Conservation (phyloP, 2,329 filamentous ascomycete genomes). For the Dothidotthia symphoricarpi region DNA sequence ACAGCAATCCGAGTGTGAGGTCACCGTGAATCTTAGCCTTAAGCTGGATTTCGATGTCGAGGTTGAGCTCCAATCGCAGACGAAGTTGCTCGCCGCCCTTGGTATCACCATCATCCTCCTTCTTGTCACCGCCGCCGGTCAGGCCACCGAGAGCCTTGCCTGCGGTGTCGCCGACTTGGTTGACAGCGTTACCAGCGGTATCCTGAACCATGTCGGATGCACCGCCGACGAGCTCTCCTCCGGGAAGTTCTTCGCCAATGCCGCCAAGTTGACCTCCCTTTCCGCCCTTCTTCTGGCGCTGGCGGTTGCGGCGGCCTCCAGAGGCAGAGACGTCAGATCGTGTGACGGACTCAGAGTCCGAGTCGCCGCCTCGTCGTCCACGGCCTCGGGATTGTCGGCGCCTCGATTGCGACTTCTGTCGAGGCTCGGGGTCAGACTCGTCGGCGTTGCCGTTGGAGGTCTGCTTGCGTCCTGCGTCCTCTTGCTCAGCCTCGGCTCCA, state of each 20-base stretch:
- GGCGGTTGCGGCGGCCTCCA: conserved; percentile 57
- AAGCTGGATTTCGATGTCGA: conserved; percentile 62
- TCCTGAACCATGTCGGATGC: conserved; percentile 57
- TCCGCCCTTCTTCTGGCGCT: conserved; percentile 50
- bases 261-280: conserved; percentile 53
- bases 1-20: conserved; percentile 57
- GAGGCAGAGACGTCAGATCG: conserved; percentile 54
- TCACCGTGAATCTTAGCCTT: conserved; percentile 67
- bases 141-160: conserved; percentile 50
- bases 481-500: conserved; percentile 45
- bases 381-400: conserved; percentile 53
- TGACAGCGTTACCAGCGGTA: conserved; percentile 55
- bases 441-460: conserved; percentile 36
- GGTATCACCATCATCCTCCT: conserved; percentile 29
- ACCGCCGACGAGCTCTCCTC: conserved; percentile 53
- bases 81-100: conserved; percentile 53
- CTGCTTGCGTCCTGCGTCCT: conserved; percentile 41
- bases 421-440: conserved; percentile 47
- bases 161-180: conserved; percentile 44
- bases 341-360: conserved; percentile 55
- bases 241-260: conserved; percentile 55
- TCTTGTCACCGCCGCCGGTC: conserved; percentile 42
- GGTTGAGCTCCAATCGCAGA: conserved; percentile 58
- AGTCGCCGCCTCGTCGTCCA: conserved; percentile 47
- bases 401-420: conserved; percentile 48